Percentiles rank a stretch among this genome's conserved stretches.
Conservation (phyloP, 163 green algal genomes). For the Chlamydomonas reinhardtii region DNA sequence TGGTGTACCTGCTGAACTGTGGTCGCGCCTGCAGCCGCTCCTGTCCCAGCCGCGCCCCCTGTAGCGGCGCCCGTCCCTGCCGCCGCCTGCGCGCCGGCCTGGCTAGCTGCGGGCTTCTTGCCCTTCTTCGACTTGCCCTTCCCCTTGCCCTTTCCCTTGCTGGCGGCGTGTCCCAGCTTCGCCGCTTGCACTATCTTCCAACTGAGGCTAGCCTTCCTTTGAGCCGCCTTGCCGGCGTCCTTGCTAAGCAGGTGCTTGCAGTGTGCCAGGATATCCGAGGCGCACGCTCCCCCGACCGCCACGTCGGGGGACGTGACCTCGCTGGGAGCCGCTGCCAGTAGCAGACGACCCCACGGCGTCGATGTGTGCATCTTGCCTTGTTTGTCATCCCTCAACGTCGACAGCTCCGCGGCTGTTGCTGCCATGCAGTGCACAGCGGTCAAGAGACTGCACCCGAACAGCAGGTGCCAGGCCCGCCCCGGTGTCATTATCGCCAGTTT, state of each 20-base stretch:
- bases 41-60: background rate
- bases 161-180: no score
- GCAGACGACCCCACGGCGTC: background rate
- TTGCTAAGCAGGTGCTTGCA: constrained; percentile 34
- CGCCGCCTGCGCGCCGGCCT: background rate
- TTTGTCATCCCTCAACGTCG: no score
- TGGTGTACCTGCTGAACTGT: background rate
- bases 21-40: background rate
- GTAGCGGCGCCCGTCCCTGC: background rate
- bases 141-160: no score
- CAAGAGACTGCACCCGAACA: no score
- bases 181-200: no score
- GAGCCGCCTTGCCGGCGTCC: background rate
- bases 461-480: no score
- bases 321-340: background rate
- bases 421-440: no score
- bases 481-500: no score
- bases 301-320: constrained; percentile 32
- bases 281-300: background rate
- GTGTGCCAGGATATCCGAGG: constrained; percentile 15
- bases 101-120: no score
- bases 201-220: background rate
- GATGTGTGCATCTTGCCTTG: background rate
- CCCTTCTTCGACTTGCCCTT: no score
- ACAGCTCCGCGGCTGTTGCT: no score